Evolutionary conservation across 257 asterid genomes (phyloP).

Genomic region (Solanum rostratum): DNA sequence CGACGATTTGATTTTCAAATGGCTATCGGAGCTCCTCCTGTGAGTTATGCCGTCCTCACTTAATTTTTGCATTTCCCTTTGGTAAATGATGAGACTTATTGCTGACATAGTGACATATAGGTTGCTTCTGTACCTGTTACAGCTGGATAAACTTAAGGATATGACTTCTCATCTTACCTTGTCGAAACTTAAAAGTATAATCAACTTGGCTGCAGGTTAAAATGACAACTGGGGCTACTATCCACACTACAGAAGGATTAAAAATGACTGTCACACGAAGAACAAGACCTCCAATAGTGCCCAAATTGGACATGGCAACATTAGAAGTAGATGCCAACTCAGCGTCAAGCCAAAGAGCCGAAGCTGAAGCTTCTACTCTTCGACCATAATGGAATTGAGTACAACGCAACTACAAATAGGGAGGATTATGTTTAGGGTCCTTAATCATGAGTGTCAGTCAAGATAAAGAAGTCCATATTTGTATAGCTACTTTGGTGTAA

Average conservation of each 20-base stretch:
- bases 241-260: constrained; percentile 90
- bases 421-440: not conserved
- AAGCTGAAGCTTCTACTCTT: constrained; percentile 35
- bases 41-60: constrained; percentile 23
- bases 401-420: not conserved
- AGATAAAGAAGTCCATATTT: not conserved
- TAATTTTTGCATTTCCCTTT: not conserved
- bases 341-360: constrained; percentile 27
- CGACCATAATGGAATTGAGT: constrained; percentile 7
- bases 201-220: constrained; percentile 45
- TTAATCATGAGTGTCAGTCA: not conserved
- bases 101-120: not conserved
- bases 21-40: constrained; percentile 95
- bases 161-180: not conserved
- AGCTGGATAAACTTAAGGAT: not conserved
- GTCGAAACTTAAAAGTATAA: not conserved
- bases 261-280: constrained; percentile 79
- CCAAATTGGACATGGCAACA: constrained; percentile 40
- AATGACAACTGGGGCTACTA: constrained; percentile 98
- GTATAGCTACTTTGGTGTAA: not conserved
- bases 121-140: not conserved
- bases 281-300: constrained; percentile 48
- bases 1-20: constrained; percentile 77
- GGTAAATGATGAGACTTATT: not conserved
- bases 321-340: constrained; percentile 19